A percentile compares a stretch with the other conserved stretches of the same genome.
phyloP scores from a whole-genome alignment of 1,139 yeast genomes.

The Lodderomyces theae region DNA sequence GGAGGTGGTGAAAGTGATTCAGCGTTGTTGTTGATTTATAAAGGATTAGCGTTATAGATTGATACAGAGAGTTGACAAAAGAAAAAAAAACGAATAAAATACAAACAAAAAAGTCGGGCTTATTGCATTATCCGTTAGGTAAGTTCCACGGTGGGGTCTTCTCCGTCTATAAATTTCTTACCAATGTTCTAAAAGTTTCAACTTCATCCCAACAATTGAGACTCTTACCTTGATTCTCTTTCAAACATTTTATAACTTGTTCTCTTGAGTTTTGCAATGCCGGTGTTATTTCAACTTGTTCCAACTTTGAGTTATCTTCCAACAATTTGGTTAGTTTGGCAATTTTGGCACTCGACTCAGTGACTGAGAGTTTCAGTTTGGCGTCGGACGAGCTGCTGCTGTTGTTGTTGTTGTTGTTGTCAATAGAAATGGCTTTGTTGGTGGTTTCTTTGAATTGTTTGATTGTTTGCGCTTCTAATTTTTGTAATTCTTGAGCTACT shows the following conservation, averaged over 20 bases:
- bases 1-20: constrained; percentile 99
- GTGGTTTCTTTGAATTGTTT: constrained; percentile 54
- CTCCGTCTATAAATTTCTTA: constrained; percentile 23
- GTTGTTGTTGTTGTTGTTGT: constrained; percentile 20
- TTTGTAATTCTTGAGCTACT: constrained; percentile 63
- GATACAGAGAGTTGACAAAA: not conserved
- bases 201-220: constrained; percentile 90
- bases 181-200: constrained; percentile 61
- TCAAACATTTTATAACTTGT: constrained; percentile 62
- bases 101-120: too few species aligned
- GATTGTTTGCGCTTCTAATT: constrained; percentile 59
- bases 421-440: constrained; percentile 37
- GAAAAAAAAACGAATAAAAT: not conserved
- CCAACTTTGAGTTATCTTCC: constrained; percentile 47
- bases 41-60: constrained; percentile 60
- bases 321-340: constrained; percentile 45
- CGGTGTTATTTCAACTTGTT: constrained; percentile 33
- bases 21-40: constrained; percentile 83
- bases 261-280: constrained; percentile 47
- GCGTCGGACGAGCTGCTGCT: too few species aligned
- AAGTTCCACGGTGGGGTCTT: too few species aligned
- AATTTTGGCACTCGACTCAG: constrained; percentile 37
- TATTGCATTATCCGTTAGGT: too few species aligned
- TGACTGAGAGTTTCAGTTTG: constrained; percentile 21
- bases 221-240: constrained; percentile 66